Percentiles rank a stretch among this genome's conserved stretches.
Evolutionary conservation across 1,139 yeast genomes (phyloP).

Genomic region (Kodamaea fungicola): DNA sequence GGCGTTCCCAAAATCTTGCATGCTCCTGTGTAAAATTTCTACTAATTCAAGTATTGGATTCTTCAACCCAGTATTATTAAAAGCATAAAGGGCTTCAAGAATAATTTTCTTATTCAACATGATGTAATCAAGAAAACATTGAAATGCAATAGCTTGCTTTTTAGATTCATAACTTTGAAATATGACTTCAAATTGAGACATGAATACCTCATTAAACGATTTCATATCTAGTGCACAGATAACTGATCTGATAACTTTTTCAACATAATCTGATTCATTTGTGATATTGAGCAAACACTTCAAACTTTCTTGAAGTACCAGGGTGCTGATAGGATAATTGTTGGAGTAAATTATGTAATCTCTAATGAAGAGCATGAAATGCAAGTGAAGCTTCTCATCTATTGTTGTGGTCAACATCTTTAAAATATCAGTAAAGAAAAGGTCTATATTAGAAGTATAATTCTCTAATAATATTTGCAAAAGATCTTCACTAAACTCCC

Average conservation of each 20-base stretch:
- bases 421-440: background rate
- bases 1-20: background rate
- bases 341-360: constrained; percentile 7
- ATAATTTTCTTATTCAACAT: constrained; percentile 6
- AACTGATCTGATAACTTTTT: constrained; percentile 5
- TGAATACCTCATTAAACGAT: constrained; percentile 5
- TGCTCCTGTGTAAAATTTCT: background rate
- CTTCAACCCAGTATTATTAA: background rate
- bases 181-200: background rate
- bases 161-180: background rate
- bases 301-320: too few species aligned
- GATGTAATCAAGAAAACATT: constrained; percentile 10
- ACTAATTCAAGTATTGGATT: background rate
- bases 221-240: constrained; percentile 8
- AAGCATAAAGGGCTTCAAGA: background rate
- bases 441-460: too few species aligned
- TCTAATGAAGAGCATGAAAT: constrained; percentile 2
- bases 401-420: background rate
- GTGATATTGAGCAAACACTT: background rate
- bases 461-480: background rate
- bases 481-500: constrained; percentile 1
- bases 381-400: background rate
- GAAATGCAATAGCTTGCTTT: constrained; percentile 3
- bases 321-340: constrained; percentile 1
- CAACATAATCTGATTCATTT: constrained; percentile 1